Percentiles rank a stretch among this genome's conserved stretches.
phyloP scores from a whole-genome alignment of 441 rosid genomes.

The Viola pubescens region DNA sequence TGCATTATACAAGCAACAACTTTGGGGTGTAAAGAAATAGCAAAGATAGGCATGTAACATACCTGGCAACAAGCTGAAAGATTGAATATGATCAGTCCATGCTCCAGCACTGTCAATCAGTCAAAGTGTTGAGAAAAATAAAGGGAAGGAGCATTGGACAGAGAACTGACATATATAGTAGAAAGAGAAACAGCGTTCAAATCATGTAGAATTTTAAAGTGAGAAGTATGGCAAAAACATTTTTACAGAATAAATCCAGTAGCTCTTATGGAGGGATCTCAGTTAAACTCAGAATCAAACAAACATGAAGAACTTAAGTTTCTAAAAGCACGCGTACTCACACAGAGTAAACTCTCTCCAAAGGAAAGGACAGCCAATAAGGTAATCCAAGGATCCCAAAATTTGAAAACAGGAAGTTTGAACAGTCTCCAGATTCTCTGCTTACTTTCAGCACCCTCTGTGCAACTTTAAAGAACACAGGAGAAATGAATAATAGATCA shows the following conservation, averaged over 20 bases:
- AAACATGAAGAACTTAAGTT: background rate
- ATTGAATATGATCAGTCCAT: conserved; percentile 42
- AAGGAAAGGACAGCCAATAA: conserved; percentile 58
- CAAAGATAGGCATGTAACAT: conserved; percentile 1
- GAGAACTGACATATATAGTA: background rate
- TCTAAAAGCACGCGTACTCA: conserved; percentile 33
- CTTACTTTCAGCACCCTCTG: conserved; percentile 60
- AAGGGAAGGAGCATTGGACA: background rate
- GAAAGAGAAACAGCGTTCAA: conserved; percentile 4
- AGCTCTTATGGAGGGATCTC: background rate
- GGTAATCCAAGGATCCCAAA: conserved; percentile 81
- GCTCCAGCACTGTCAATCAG: conserved; percentile 42
- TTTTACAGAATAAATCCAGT: background rate
- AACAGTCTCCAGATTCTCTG: conserved; percentile 51
- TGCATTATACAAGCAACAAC: background rate
- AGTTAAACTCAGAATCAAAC: conserved; percentile 5
- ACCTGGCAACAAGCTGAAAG: conserved; percentile 75
- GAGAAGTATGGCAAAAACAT: background rate
- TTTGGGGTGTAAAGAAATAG: background rate
- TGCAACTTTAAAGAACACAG: conserved; percentile 44
- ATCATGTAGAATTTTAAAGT: background rate
- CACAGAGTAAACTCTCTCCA: conserved; percentile 66
- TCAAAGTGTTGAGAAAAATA: conserved; percentile 14
- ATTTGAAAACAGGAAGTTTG: conserved; percentile 60
- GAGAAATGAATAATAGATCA: conserved; percentile 18